phyloP scores from a whole-genome alignment of 2,329 filamentous ascomycete species.

The Fusarium albidum region DNA sequence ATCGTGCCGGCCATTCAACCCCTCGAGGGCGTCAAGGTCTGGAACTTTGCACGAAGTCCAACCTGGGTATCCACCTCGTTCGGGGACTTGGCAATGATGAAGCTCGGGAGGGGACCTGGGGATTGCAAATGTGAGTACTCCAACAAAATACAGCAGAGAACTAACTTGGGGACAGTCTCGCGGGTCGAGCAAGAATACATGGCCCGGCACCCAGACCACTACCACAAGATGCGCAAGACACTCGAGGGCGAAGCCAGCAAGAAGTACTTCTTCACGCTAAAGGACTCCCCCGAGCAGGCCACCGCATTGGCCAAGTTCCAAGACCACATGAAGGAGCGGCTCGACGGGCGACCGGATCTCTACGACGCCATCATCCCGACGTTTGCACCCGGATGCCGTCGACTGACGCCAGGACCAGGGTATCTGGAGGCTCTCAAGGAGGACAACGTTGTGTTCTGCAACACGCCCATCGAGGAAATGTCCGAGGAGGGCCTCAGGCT shows the following conservation, averaged over 20 bases:
- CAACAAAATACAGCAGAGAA: no score
- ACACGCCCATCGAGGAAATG: not conserved
- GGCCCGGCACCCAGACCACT: constrained; percentile 13
- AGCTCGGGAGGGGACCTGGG: constrained; percentile 12
- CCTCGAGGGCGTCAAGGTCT: constrained; percentile 4
- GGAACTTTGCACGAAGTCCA: constrained; percentile 2
- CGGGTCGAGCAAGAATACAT: constrained; percentile 13
- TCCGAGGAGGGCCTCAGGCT: constrained; percentile 1
- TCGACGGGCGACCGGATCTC: not conserved
- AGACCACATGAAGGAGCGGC: constrained; percentile 6
- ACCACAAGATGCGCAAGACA: constrained; percentile 9
- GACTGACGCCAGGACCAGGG: constrained; percentile 19
- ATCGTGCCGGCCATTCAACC: constrained; percentile 7
- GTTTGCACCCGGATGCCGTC: constrained; percentile 19
- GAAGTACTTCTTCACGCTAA: constrained; percentile 5
- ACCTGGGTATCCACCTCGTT: constrained; percentile 12
- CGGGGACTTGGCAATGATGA: constrained; percentile 13
- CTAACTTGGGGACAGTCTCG: constrained; percentile 21
- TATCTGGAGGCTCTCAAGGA: constrained; percentile 21
- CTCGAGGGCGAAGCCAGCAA: constrained; percentile 8
- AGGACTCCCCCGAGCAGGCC: constrained; percentile 1
- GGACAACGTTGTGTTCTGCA: constrained; percentile 15
- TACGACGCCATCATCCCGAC: constrained; percentile 4
- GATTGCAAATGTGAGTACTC: constrained; percentile 14
- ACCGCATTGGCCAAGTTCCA: not conserved